A percentile compares a stretch with the other conserved stretches of the same genome.
These are phyloP conservation scores for Lodderomyces theae DNA, from an alignment of 1,139 yeast genomes.

Conservation along the genomic window DNA sequence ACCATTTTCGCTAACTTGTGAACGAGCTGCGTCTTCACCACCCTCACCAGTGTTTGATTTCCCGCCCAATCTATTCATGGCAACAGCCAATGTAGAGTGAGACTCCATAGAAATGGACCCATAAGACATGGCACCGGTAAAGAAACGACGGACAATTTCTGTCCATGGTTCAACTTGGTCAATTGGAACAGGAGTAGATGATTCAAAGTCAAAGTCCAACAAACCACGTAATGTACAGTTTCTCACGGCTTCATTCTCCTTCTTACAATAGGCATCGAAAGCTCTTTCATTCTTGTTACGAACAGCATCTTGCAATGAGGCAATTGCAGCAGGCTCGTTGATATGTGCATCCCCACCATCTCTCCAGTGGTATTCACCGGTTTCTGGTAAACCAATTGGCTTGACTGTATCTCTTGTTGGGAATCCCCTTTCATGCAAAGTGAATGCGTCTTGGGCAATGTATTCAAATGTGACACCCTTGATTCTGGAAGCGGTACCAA, in stretches of 20 bases:
- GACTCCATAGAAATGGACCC: slow-evolving; percentile 99
- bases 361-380: slow-evolving; percentile 98
- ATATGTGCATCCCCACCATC: slow-evolving; percentile 97
- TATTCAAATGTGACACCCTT: slow-evolving; percentile 94
- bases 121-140: slow-evolving; percentile 98
- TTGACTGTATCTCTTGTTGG: slow-evolving; percentile 72
- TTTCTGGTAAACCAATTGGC: slow-evolving; percentile 80
- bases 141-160: slow-evolving; percentile 93
- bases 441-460: slow-evolving; percentile 93
- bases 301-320: slow-evolving; percentile 94
- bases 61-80: slow-evolving; percentile 97
- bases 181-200: slow-evolving; percentile 73
- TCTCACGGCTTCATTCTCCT: slow-evolving; percentile 88
- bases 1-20: slow-evolving; percentile 75
- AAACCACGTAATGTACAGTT: slow-evolving; percentile 93
- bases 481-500: slow-evolving; percentile 96
- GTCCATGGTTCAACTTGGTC: slow-evolving; percentile 99
- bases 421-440: slow-evolving; percentile 89
- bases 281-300: slow-evolving; percentile 93
- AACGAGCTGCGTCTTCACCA: slow-evolving; percentile 96
- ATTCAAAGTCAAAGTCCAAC: slow-evolving; percentile 80
- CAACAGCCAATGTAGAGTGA: slow-evolving; percentile 95
- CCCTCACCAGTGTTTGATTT: slow-evolving; percentile 99
- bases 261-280: slow-evolving; percentile 83
- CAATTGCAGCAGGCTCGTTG: slow-evolving; percentile 93